phyloP scores from a whole-genome alignment of 495 filamentous ascomycete species.

The Aspergillus carlsbadensis region DNA sequence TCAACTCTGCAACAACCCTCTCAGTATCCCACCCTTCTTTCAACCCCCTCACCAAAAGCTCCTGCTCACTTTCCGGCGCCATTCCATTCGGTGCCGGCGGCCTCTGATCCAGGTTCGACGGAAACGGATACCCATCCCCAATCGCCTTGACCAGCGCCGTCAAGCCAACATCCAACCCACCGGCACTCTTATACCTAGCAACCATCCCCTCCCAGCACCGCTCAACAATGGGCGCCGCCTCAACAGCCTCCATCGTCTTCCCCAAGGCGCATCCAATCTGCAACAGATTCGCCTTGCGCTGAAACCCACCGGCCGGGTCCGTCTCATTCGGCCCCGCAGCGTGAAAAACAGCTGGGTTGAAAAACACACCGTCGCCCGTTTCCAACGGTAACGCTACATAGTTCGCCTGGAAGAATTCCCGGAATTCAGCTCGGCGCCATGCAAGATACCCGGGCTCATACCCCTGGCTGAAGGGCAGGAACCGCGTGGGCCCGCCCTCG shows the following conservation, averaged over 20 bases:
- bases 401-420: slow-evolving; percentile 43
- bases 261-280: slow-evolving; percentile 57
- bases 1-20: slow-evolving; percentile 36
- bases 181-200: slow-evolving; percentile 30
- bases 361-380: slow-evolving; percentile 54
- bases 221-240: slow-evolving; percentile 43
- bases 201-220: slow-evolving; percentile 38
- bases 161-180: slow-evolving; percentile 26
- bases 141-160: slow-evolving; percentile 44
- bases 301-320: slow-evolving; percentile 27
- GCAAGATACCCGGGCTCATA: slow-evolving; percentile 52
- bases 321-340: slow-evolving; percentile 54
- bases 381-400: slow-evolving; percentile 47
- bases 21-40: slow-evolving; percentile 33
- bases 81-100: slow-evolving; percentile 50
- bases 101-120: slow-evolving; percentile 52
- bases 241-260: slow-evolving; percentile 57
- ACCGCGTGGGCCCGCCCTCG: slow-evolving; percentile 50
- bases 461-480: slow-evolving; percentile 54
- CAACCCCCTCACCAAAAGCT: slow-evolving; percentile 45
- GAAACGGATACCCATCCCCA: slow-evolving; percentile 57
- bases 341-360: slow-evolving; percentile 57
- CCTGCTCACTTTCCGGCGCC: slow-evolving; percentile 56
- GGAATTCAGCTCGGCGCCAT: slow-evolving; percentile 47
- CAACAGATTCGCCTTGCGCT: slow-evolving; percentile 51